Base-by-base conservation (phyloP, 2,329 filamentous ascomycete genomes). In the Metarhizium guizhouense region DNA sequence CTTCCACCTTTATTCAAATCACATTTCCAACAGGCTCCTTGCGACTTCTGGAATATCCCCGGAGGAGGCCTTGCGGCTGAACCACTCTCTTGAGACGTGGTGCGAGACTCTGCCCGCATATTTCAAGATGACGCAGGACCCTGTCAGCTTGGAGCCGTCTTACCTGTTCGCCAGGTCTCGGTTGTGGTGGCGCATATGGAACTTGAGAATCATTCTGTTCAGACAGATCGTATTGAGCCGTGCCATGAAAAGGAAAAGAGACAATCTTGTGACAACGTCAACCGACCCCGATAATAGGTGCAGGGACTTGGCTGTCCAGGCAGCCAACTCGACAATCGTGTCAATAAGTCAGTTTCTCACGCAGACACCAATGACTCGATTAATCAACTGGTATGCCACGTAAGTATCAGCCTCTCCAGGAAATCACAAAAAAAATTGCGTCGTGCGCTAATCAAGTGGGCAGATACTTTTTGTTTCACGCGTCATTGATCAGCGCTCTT, bases 131-230 rank as follows among this genome's bases (percentile, higher is more conserved):
- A 56, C 61, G 14, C 43, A 61, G 8, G 57, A 61, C 11, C 40
- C 52, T 7, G 54, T 55, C 7, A 56, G 42, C 4, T n/a, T 40
- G 6, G 65, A 67, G 5, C 54, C 58, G 3, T 59, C 59, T 34
- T 63, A 65, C 49, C 40, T 61, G 0, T 68, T 68, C 47, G 63
- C 65, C 13, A 61, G 58, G 18, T 62, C 57, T 16, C 63, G 64
- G 25, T 58, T 69, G 2, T 67, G 64, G 66, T 69, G 67, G 67
- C 64, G 67, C 4, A 62, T 66, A 43, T 67, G 67, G 64, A 69
- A 69, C 49, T 45, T 69, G 11, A 66, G 64, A 51, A 67, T 68
- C 42, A 65, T 67, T 36, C 53, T 68, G 2, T 67, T 67, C 45
- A 64, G 66, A 16, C 64, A 66, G 36, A 54, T 68, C 16, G 54